These are phyloP conservation scores for Solanum okadae DNA, from an alignment of 257 asterid species.

Conservation along the genomic window DNA sequence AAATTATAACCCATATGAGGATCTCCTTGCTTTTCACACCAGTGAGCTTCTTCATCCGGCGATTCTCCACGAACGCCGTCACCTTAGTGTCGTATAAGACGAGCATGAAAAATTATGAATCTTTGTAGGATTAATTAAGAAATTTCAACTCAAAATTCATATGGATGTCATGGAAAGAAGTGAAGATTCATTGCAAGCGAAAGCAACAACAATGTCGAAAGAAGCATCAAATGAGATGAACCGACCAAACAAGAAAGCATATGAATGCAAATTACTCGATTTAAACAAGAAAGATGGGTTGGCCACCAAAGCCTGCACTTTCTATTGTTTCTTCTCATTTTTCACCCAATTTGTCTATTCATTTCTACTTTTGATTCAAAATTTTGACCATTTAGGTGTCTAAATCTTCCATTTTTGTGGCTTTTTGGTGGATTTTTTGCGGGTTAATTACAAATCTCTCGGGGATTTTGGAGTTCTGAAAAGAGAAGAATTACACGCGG, in stretches of 20 bases:
- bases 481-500: not conserved
- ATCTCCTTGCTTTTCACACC: conserved; percentile 81
- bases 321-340: not conserved
- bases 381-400: not conserved
- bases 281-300: conserved; percentile 31
- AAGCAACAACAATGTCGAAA: conserved; percentile 62
- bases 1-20: conserved; percentile 52
- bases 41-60: conserved; percentile 52
- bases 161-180: conserved; percentile 19
- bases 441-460: not conserved
- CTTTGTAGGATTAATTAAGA: not conserved
- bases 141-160: conserved; percentile 41
- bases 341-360: not conserved
- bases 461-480: conserved; percentile 3
- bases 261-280: conserved; percentile 7
- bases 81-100: conserved; percentile 60
- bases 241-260: conserved; percentile 69
- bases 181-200: conserved; percentile 29
- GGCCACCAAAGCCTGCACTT: conserved; percentile 98
- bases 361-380: not conserved
- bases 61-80: conserved; percentile 56
- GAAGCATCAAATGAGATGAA: conserved; percentile 43
- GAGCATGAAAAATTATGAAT: conserved; percentile 5
- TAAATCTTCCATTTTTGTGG: conserved; percentile 49
- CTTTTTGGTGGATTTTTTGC: not conserved